Base-by-base conservation (phyloP, 1,139 yeast species). In the Diutina mesorugosa region DNA sequence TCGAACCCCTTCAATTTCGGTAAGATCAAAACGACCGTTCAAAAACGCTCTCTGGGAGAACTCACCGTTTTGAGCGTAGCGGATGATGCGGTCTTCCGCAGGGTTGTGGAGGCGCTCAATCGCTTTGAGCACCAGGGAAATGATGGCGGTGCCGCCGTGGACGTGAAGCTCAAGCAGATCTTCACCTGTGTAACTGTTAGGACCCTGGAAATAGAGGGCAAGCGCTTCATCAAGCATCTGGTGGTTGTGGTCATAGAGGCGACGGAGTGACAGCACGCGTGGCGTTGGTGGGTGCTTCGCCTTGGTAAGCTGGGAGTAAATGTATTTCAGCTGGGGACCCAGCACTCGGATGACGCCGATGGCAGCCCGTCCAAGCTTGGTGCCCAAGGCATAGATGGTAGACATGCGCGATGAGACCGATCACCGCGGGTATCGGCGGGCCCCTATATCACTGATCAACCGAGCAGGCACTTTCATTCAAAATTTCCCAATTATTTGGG, bases 31-130 rank as follows among this genome's bases (percentile, higher is more conserved):
- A 57, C 85, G 72, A 1, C 89, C 86, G 66, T 88, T 88, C 56
- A 81, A 70, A 64, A 87, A 89, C 0, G 97, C 97, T 51, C 96
- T 76, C 62, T 76, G 77, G 0, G 97, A 87, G 65, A 95, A 95
- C 68, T 95, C 99, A 4, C 99, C 99, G 6, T 89, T 84, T 64
- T 87, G 93, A 0, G 99, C 99, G 66, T 86, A 84, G 57, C 98
- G 68, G 8, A 91, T 81, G 12, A 78, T 71, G 1, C 69, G 62
- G 0, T 73, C 74, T 0, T 70, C 60, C 0, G 60, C 61, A 1
- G 78, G 79, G 51, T 67, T 63, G 62, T 85, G 87, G 10, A 84
- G 64, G 1, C 62, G 59, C 57, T 71, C 73, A n/a, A 93, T 83
- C 0, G 95, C 83, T 16, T 72, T 72, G 52, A 91, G 64, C 0